phyloP scores from a whole-genome alignment of 2,329 filamentous ascomycete species.

The Coleophoma eucalyptorum region DNA sequence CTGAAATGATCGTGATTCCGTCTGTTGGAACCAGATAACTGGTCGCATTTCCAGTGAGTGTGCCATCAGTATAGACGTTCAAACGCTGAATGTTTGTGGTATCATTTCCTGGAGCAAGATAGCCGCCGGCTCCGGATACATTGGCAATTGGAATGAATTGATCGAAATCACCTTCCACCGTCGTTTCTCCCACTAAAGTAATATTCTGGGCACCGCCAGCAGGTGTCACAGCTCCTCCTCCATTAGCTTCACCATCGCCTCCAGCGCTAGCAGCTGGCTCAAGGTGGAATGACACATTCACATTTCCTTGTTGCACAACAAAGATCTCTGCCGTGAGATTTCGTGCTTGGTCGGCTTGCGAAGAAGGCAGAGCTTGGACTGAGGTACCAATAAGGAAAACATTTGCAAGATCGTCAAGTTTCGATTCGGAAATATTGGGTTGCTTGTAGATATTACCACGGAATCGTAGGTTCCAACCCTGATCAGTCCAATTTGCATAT shows the following conservation, averaged over 20 bases:
- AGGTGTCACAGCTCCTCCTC: constrained; percentile 45
- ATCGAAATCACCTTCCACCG: constrained; percentile 67
- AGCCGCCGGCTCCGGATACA: constrained; percentile 44
- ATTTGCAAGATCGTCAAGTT: constrained; percentile 66
- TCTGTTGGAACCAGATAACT: constrained; percentile 69
- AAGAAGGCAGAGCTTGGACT: constrained; percentile 52
- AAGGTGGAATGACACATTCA: constrained; percentile 61
- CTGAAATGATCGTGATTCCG: constrained; percentile 70
- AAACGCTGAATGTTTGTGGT: constrained; percentile 63
- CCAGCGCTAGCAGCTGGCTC: constrained; percentile 54
- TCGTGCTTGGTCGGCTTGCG: constrained; percentile 63
- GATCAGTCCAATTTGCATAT: constrained; percentile 75
- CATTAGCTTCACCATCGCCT: constrained; percentile 38
- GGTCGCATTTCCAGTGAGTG: constrained; percentile 66
- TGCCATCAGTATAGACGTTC: constrained; percentile 64
- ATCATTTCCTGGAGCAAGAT: constrained; percentile 58
- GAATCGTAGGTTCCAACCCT: constrained; percentile 72
- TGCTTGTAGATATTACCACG: constrained; percentile 82
- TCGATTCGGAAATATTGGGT: constrained; percentile 61
- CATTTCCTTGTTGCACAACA: constrained; percentile 66
- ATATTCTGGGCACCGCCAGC: constrained; percentile 60
- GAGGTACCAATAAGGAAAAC: constrained; percentile 64
- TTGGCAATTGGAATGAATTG: constrained; percentile 62
- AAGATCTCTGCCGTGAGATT: constrained; percentile 73
- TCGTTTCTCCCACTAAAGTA: constrained; percentile 62